Percentiles rank a stretch among this genome's conserved stretches.
phyloP scores from a whole-genome alignment of 257 asterid species.

The Marsdenia floribunda region DNA sequence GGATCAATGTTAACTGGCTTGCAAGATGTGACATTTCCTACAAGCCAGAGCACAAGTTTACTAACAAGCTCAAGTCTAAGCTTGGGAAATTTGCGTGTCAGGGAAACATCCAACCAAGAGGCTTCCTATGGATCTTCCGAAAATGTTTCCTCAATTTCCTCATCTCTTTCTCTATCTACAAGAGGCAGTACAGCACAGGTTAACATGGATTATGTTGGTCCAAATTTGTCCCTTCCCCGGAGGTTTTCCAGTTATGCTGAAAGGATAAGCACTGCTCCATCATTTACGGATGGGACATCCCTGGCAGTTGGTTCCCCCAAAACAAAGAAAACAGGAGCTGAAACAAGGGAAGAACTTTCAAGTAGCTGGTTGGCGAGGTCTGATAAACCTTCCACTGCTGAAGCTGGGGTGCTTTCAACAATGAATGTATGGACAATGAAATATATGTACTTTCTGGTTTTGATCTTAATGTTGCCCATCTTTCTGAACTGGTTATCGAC shows the following conservation, averaged over 20 bases:
- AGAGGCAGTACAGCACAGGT: slow-evolving; percentile 40
- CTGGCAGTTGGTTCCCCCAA: slow-evolving; percentile 68
- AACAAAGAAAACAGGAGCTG: slow-evolving; percentile 84
- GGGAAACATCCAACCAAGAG: slow-evolving; percentile 37
- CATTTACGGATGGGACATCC: slow-evolving; percentile 53
- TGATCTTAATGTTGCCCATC: not conserved
- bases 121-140: slow-evolving; percentile 44
- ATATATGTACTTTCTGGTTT: slow-evolving; percentile 14
- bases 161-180: slow-evolving; percentile 38
- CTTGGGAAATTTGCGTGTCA: slow-evolving; percentile 42
- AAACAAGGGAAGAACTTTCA: slow-evolving; percentile 74
- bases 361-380: slow-evolving; percentile 63
- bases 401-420: slow-evolving; percentile 38
- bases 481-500: not conserved
- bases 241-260: slow-evolving; percentile 88
- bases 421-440: slow-evolving; percentile 50
- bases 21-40: slow-evolving; percentile 43
- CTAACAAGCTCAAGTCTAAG: slow-evolving; percentile 42
- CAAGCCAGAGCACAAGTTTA: slow-evolving; percentile 50
- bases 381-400: slow-evolving; percentile 47
- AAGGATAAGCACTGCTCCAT: slow-evolving; percentile 73
- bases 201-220: slow-evolving; percentile 54
- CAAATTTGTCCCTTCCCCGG: slow-evolving; percentile 52
- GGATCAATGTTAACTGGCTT: slow-evolving; percentile 57
- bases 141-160: slow-evolving; percentile 35